Evolutionary conservation across 345 rosid genomes (phyloP).

Genomic region (Eucalyptus caleyi): DNA sequence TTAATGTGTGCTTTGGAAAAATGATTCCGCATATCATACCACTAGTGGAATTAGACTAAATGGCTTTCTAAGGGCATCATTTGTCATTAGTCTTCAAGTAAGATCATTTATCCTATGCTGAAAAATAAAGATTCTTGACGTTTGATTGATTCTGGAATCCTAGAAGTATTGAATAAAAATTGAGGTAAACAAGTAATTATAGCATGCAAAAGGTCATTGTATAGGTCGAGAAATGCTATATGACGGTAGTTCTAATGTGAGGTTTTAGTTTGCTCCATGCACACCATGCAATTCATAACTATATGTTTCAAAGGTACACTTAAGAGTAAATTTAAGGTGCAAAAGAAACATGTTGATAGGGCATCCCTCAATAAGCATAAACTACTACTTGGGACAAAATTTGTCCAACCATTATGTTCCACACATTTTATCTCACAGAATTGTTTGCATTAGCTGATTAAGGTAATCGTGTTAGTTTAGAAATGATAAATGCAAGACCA

Average conservation of each 20-base stretch:
- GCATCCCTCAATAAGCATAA: not conserved
- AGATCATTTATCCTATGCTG: not conserved
- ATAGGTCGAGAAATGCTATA: not conserved
- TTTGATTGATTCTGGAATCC: not conserved
- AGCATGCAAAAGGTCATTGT: not conserved
- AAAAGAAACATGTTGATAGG: not conserved
- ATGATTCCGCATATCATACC: not conserved
- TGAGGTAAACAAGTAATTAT: too few relatives aligned
- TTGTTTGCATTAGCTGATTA: not conserved
- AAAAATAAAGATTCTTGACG: not conserved
- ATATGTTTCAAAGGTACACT: not conserved
- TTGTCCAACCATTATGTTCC: not conserved
- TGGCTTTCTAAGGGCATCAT: not conserved
- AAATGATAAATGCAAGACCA: not conserved
- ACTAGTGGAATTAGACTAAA: fast-evolving
- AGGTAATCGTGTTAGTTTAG: not conserved
- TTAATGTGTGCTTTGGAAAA: not conserved
- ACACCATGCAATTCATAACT: not conserved
- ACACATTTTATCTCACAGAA: not conserved
- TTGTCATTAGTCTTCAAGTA: not conserved
- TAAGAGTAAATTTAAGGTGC: not conserved
- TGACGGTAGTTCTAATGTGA: not conserved
- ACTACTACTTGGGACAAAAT: not conserved
- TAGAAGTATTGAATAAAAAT: not conserved
- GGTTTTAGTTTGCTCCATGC: not conserved